Percentiles rank a stretch among this genome's conserved stretches.
phyloP scores from a whole-genome alignment of 1,284 basidiomycete species.

The Cutaneotrichosporon sp. region DNA sequence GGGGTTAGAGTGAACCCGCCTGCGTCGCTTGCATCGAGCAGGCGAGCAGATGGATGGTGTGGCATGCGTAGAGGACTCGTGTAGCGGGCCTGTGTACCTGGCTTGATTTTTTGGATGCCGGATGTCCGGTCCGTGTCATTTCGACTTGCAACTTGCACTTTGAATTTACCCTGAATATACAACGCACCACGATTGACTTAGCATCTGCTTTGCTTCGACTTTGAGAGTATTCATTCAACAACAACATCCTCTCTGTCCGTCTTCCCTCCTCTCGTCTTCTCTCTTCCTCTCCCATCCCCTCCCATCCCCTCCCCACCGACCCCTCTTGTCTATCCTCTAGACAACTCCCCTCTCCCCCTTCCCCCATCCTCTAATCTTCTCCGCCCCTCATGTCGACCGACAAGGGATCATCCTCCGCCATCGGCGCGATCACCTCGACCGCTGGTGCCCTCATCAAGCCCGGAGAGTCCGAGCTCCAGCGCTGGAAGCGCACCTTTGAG shows the following conservation, averaged over 20 bases:
- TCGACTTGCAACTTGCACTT: background rate
- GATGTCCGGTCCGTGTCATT: constrained; percentile 4
- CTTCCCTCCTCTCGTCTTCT: background rate
- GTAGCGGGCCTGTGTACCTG: too few relatives aligned
- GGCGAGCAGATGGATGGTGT: background rate
- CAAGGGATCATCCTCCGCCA: background rate
- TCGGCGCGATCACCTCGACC: constrained; percentile 30
- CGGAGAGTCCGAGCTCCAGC: constrained; percentile 76
- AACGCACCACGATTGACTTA: background rate
- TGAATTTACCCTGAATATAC: background rate
- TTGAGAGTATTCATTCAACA: background rate
- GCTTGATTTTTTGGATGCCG: constrained; percentile 3
- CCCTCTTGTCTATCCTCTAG: background rate
- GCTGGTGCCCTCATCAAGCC: constrained; percentile 62
- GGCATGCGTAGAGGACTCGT: too few relatives aligned
- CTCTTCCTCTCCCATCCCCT: constrained; percentile 10
- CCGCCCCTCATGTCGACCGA: constrained; percentile 12
- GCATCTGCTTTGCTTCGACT: too few relatives aligned
- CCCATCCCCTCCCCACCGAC: background rate
- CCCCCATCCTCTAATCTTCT: background rate
- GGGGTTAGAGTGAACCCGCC: too few relatives aligned
- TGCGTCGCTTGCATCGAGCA: too few relatives aligned
- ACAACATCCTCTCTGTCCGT: background rate
- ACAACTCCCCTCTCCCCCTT: background rate
- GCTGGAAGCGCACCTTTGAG: constrained; percentile 85